These are phyloP conservation scores for Vickermania ingenoplastis DNA, from an alignment of 208 protist genomes.

Conservation along the genomic window DNA sequence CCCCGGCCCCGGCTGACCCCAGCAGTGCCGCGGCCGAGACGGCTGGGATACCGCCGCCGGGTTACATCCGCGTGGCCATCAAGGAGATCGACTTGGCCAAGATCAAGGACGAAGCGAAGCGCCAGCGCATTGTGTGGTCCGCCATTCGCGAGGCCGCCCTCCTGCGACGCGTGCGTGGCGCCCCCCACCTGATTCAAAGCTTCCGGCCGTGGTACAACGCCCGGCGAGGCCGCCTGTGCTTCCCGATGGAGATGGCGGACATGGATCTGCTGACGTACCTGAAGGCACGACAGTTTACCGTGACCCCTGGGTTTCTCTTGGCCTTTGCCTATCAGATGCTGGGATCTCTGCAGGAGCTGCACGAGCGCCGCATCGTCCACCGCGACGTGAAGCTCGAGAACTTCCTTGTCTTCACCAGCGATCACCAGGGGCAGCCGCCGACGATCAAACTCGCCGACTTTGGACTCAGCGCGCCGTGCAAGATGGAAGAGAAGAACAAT, in stretches of 20 bases:
- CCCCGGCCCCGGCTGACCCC: no score
- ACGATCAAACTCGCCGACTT: slow-evolving; percentile 57
- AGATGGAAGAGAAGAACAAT: neutral
- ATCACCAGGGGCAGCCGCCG: slow-evolving; percentile 2
- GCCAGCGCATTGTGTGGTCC: neutral
- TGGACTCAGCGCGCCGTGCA: slow-evolving; percentile 22
- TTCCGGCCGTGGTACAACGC: slow-evolving; percentile 16
- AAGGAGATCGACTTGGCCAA: neutral
- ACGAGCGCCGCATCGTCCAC: slow-evolving; percentile 42
- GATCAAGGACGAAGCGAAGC: neutral
- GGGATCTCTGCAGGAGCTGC: slow-evolving; percentile 14
- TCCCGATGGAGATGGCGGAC: slow-evolving; percentile 18
- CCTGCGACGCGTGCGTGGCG: neutral
- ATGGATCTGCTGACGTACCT: slow-evolving; percentile 13
- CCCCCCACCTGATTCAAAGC: slow-evolving; percentile 13
- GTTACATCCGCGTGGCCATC: neutral
- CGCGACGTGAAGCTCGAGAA: slow-evolving; percentile 91
- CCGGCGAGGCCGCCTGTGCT: slow-evolving; percentile 4
- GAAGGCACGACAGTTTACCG: slow-evolving; percentile 2
- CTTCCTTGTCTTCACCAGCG: slow-evolving; percentile 72
- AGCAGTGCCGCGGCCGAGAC: no score
- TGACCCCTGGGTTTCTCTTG: slow-evolving; percentile 3
- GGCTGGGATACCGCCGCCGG: neutral
- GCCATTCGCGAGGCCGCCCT: neutral
- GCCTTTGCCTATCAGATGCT: slow-evolving; percentile 15